Percentiles rank a stretch among this genome's conserved stretches.
phyloP scores from a whole-genome alignment of 2,329 filamentous ascomycete species.

The Neonectria faginata region DNA sequence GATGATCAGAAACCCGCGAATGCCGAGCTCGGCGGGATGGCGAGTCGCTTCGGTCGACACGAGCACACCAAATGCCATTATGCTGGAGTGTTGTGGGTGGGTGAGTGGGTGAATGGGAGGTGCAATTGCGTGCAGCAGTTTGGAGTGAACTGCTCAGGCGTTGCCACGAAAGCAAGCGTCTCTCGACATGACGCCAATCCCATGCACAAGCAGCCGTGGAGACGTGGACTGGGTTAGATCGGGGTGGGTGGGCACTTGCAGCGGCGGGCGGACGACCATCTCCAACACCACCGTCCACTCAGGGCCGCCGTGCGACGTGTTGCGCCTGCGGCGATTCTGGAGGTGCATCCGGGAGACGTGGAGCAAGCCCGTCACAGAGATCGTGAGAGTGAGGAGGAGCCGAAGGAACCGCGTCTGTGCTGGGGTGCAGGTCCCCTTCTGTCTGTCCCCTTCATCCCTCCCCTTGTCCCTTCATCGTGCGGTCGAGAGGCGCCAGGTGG shows the following conservation, averaged over 20 bases:
- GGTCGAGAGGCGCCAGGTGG: conserved; percentile 28
- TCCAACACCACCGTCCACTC: conserved; percentile 36
- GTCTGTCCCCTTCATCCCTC: conserved; percentile 19
- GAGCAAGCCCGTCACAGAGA: conserved; percentile 42
- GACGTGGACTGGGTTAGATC: conserved; percentile 43
- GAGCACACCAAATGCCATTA: conserved; percentile 34
- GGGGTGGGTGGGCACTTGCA: conserved; percentile 48
- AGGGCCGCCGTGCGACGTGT: conserved; percentile 42
- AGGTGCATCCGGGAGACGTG: conserved; percentile 42
- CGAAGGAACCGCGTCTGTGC: conserved; percentile 39
- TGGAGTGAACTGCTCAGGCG: conserved; percentile 47
- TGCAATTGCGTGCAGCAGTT: conserved; percentile 28
- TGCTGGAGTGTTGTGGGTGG: conserved; percentile 33
- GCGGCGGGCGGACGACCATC: conserved; percentile 30
- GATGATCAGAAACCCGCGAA: conserved; percentile 42
- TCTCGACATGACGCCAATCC: conserved; percentile 45
- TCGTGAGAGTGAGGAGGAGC: conserved; percentile 29
- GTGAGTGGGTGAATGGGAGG: conserved; percentile 40
- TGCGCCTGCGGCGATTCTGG: conserved; percentile 40
- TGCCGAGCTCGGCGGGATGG: conserved; percentile 32
- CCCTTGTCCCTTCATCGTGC: conserved; percentile 16
- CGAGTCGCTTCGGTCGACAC: conserved; percentile 35
- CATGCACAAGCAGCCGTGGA: conserved; percentile 40
- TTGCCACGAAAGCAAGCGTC: conserved; percentile 55
- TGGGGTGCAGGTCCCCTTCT: conserved; percentile 35